Percentiles rank a stretch among this genome's conserved stretches.
phyloP scores from a whole-genome alignment of 2,329 filamentous ascomycete genomes.

The Diaporthe citriasiana region DNA sequence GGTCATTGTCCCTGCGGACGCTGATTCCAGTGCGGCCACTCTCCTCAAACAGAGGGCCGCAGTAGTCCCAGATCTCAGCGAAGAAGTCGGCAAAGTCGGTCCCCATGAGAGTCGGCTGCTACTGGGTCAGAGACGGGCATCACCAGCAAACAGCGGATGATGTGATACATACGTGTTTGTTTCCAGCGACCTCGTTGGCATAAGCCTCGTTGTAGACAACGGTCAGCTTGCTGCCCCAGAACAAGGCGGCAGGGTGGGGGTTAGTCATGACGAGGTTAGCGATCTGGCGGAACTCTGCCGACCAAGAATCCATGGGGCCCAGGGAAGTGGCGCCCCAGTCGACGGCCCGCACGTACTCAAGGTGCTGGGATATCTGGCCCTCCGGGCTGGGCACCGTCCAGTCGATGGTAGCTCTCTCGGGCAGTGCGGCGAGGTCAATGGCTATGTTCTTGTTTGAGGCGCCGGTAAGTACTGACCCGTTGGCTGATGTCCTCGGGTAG shows the following conservation, averaged over 20 bases:
- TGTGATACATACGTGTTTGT: slow-evolving; percentile 57
- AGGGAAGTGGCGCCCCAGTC: slow-evolving; percentile 60
- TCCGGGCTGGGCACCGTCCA: slow-evolving; percentile 52
- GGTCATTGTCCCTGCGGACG: slow-evolving; percentile 53
- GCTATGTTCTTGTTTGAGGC: slow-evolving; percentile 51
- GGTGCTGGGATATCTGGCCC: slow-evolving; percentile 50
- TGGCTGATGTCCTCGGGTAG: slow-evolving; percentile 42
- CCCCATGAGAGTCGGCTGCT: slow-evolving; percentile 71
- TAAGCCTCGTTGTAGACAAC: slow-evolving; percentile 76
- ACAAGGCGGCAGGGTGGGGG: slow-evolving; percentile 65
- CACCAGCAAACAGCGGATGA: background rate
- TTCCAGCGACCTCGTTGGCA: slow-evolving; percentile 68
- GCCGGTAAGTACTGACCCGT: slow-evolving; percentile 28
- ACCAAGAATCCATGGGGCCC: slow-evolving; percentile 60
- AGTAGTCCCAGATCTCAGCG: slow-evolving; percentile 60
- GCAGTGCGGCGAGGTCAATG: slow-evolving; percentile 48
- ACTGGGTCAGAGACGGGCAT: slow-evolving; percentile 13
- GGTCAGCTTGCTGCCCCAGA: slow-evolving; percentile 73
- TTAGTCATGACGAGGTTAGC: slow-evolving; percentile 56
- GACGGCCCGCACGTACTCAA: slow-evolving; percentile 51
- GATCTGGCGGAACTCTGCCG: slow-evolving; percentile 58
- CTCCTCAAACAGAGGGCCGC: slow-evolving; percentile 52
- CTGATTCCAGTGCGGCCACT: slow-evolving; percentile 53
- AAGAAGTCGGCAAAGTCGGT: slow-evolving; percentile 69
- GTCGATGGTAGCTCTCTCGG: slow-evolving; percentile 53